A percentile compares a stretch with the other conserved stretches of the same genome.
Conservation (phyloP, 2,329 filamentous ascomycete species). For the Aspergillus sp. region DNA sequence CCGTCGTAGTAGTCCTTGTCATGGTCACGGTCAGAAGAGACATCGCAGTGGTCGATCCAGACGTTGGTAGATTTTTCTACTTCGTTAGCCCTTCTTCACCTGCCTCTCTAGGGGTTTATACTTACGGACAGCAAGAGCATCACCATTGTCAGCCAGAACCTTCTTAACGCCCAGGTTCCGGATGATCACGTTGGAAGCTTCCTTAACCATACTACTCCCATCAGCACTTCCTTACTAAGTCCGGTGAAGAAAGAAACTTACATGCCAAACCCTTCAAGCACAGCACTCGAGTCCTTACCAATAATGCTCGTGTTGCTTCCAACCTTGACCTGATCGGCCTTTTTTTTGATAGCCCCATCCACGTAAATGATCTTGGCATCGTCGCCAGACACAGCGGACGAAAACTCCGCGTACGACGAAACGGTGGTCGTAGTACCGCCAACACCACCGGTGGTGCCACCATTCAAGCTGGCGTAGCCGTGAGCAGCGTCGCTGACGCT, state of each 20-base stretch:
- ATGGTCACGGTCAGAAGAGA: constrained; percentile 52
- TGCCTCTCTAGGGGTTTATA: background rate
- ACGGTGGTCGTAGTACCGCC: constrained; percentile 52
- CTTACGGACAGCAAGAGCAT: constrained; percentile 53
- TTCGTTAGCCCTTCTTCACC: constrained; percentile 15
- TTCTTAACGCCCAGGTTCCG: constrained; percentile 56
- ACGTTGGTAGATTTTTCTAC: constrained; percentile 41
- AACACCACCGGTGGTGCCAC: constrained; percentile 50
- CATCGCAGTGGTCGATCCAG: constrained; percentile 63
- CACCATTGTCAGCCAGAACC: constrained; percentile 51
- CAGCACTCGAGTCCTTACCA: constrained; percentile 45
- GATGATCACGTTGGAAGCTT: constrained; percentile 54
- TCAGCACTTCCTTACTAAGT: constrained; percentile 23
- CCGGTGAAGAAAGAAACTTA: constrained; percentile 3
- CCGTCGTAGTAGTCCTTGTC: constrained; percentile 67
- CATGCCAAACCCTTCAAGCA: constrained; percentile 45
- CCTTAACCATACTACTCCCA: constrained; percentile 49
- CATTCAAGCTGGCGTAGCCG: constrained; percentile 45
- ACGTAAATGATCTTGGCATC: constrained; percentile 43
- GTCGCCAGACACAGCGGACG: constrained; percentile 44
- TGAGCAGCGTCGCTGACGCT: constrained; percentile 21
- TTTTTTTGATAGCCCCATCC: constrained; percentile 39
- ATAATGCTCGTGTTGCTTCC: constrained; percentile 48
- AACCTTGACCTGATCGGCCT: constrained; percentile 39
- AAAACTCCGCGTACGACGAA: constrained; percentile 45